These are phyloP conservation scores for Canavalia ensiformis DNA, from an alignment of 306 rosid genomes.

Conservation along the genomic window DNA sequence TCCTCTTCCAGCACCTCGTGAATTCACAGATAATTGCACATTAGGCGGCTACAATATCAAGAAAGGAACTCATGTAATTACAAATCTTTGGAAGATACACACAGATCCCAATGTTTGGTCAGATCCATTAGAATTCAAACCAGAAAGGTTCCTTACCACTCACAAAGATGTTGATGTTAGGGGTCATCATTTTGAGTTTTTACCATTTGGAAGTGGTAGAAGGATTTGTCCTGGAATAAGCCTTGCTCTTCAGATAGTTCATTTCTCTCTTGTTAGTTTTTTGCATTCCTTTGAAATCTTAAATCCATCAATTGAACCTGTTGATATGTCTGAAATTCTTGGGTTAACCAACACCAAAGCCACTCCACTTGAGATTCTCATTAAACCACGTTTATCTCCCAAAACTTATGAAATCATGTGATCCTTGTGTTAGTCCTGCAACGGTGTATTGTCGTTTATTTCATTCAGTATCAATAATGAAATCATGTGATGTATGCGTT, in stretches of 20 bases:
- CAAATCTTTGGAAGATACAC: conserved; percentile 39
- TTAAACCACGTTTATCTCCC: conserved; percentile 32
- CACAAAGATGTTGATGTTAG: conserved; percentile 42
- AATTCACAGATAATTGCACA: conserved; percentile 18
- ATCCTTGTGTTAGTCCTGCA: neutral
- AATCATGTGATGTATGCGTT: no score
- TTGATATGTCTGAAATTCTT: conserved; percentile 39
- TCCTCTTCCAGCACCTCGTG: conserved; percentile 10
- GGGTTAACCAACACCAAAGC: conserved; percentile 30
- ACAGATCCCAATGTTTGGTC: conserved; percentile 30
- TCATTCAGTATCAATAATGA: no score
- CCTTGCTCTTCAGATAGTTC: conserved; percentile 21
- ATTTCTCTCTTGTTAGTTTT: conserved; percentile 29
- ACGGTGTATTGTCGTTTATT: no score
- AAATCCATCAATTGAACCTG: neutral
- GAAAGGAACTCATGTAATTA: conserved; percentile 42
- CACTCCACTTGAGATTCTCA: conserved; percentile 33
- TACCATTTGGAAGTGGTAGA: conserved; percentile 52
- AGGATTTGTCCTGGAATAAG: conserved; percentile 41
- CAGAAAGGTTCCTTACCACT: conserved; percentile 48
- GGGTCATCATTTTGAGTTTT: conserved; percentile 43
- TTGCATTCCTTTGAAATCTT: conserved; percentile 40
- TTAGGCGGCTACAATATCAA: conserved; percentile 6
- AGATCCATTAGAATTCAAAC: conserved; percentile 41
- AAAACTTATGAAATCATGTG: neutral